Base-by-base conservation (phyloP, 202 grass and related monocot species). In the Setaria italica region DNA sequence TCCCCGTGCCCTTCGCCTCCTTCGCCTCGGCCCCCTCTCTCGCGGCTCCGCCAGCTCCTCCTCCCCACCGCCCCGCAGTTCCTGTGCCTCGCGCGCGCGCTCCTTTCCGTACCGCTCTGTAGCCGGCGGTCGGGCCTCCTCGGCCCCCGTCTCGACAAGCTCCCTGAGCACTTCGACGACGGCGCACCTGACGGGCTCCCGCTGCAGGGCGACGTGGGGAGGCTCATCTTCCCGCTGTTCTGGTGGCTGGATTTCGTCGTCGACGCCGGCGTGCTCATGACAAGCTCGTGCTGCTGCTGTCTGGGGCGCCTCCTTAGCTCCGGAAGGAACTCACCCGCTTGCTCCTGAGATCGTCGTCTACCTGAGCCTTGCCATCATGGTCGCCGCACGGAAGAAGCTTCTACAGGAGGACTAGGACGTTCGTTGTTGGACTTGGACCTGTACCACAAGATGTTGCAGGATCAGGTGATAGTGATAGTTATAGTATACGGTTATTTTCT, bases 91-190 rank as follows among this genome's bases (percentile, higher is more conserved):
- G 86, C 82, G 30, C 77, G 87, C 6, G 82, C 92, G 62, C 90
- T 97, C 25, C 87, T 97, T 43, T 78, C 88, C 47, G 87, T 97
- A 15, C 87, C 15, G 77, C 87, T 9, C 87, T 97, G 65, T 92
- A 97, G 82, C 82, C 87, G 16, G 84, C 6, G 45, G 9, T 46
- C 47, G 47, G 47, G 81, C 13, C 82, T 97, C 54, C 90, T 92
- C 83, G 70, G 76, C 4, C 77, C 92, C 63, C 92, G 94, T 67
- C 92, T 97, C 41, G 92, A 97, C 39, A 94, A 97, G 87, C 90
- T 97, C 54, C 95, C 95, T 4, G 92, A 97, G 88, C 88, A 94
- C 86, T 97, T 97, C 58, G 90, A 87, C 33, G 85, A 59, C 53
- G 62, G 34, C 7, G 78, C 83, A 35, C 88, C 78, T 70, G 86